Evolutionary conservation across 108 stramenopile species (phyloP), one percentile per base, ranked within the genome.

Genomic region (Skeletonema grethae): DNA sequence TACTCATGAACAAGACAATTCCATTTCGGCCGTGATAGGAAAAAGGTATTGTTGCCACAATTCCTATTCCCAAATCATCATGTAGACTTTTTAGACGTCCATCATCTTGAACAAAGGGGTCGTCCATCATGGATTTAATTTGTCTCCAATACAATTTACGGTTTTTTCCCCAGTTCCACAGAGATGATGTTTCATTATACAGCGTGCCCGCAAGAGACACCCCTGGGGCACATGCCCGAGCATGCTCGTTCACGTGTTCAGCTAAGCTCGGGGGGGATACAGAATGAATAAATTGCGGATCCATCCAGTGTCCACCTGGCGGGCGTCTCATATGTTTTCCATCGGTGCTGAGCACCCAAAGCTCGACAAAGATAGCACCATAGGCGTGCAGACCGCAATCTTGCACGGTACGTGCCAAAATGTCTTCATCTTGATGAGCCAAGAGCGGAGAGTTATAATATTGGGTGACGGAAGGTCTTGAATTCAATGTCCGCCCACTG

Each of bases 301-400:
- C 50, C 68, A 69, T 69, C 68, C 68, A 69, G 15, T 58, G 57
- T 32, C 68, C 68, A 15, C 68, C 68, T 2, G 30, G 11, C 11
- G 83, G 79, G 39, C 83, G 75, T 22, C 16, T 38, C 63, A 84
- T 7, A 7, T 56, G 35, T 13, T 31, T 75, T 22, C 60, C 43
- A 12, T 63, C 61, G 2, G 57, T 56, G 32, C 58, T 75, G 36
- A 76, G 22, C 12, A 76, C 79, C 83, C 83, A 84, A 0, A 80
- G 55, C 70, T 84, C 83, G 5, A 80, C 65, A n/a, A 77, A 67
- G 1, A 80, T 50, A 6, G 63, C 66, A 5, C 83, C 83, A 62
- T 55, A 84, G 28, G 83, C 79, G 61, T 75, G 69, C 24, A 76
- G 75, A 7, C 83, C 83, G 4, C 75, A 75, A 76, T 80, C 83